Evolutionary conservation across 768 basidiomycete species (phyloP).

Genomic region (Kwoniella newhampshirensis): DNA sequence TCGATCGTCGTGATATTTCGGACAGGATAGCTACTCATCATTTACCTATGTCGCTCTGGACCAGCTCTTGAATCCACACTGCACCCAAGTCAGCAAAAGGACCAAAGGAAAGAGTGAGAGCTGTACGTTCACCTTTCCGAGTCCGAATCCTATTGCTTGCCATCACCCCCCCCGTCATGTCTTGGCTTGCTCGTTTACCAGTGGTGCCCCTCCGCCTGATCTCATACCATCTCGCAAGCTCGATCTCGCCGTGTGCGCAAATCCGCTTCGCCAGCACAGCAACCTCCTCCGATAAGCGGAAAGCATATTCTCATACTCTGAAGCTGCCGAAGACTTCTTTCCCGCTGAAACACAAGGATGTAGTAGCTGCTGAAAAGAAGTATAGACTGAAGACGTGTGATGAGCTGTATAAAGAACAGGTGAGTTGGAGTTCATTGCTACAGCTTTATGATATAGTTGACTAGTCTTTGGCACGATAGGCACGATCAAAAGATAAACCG

Average conservation of each 20-base stretch:
- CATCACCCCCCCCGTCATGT: neutral
- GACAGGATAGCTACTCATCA: no score
- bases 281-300: conserved; percentile 12
- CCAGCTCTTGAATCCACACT: no score
- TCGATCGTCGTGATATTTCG: no score
- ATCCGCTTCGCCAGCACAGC: conserved; percentile 12
- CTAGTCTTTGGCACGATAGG: neutral
- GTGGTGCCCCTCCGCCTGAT: neutral
- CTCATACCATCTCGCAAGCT: conserved; percentile 1
- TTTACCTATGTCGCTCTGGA: no score
- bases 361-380: conserved; percentile 62
- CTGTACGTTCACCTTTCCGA: no score
- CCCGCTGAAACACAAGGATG: conserved; percentile 66
- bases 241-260: neutral
- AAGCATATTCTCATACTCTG: conserved; percentile 63
- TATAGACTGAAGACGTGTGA: conserved; percentile 68
- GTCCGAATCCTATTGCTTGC: no score
- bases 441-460: neutral
- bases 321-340: conserved; percentile 79
- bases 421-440: no score
- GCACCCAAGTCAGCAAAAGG: no score
- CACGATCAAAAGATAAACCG: conserved; percentile 61
- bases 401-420: conserved; percentile 65
- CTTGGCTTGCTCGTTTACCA: neutral
- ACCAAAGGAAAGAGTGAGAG: no score